Evolutionary conservation across 345 rosid genomes (phyloP).

Genomic region (Rhizophora apiculata): DNA sequence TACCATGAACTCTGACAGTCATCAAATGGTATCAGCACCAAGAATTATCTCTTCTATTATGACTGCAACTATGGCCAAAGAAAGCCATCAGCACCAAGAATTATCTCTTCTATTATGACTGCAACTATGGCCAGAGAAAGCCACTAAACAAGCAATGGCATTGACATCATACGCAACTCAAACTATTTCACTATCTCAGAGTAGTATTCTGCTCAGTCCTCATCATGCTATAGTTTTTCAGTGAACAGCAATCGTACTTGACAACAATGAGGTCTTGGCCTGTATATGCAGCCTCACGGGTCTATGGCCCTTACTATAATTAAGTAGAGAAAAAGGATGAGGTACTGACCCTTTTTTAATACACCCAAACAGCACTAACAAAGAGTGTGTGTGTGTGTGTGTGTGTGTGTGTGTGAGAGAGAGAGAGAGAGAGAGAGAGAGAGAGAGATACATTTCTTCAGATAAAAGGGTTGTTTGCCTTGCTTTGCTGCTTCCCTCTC

Average conservation of each 20-base stretch:
- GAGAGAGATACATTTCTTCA: conserved; percentile 59
- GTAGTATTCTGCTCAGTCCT: background rate
- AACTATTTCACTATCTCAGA: background rate
- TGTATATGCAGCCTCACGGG: background rate
- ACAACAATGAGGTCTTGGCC: background rate
- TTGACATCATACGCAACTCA: background rate
- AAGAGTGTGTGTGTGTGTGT: background rate
- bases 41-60: no score
- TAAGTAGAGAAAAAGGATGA: background rate
- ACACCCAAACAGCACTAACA: background rate
- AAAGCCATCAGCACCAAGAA: background rate
- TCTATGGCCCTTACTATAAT: background rate
- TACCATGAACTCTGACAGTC: no score
- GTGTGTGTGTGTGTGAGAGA: background rate
- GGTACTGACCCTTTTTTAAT: background rate
- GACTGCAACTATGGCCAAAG: background rate
- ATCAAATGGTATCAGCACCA: no score
- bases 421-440: conserved; percentile 1
- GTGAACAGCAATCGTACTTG: background rate
- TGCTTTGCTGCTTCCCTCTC: conserved; percentile 86
- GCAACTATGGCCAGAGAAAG: background rate
- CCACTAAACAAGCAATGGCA: background rate
- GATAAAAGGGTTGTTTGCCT: conserved; percentile 79
- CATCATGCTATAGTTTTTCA: background rate
- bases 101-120: no score